phyloP scores from a whole-genome alignment of 2,329 filamentous ascomycete genomes.

The Neonectria punicea region DNA sequence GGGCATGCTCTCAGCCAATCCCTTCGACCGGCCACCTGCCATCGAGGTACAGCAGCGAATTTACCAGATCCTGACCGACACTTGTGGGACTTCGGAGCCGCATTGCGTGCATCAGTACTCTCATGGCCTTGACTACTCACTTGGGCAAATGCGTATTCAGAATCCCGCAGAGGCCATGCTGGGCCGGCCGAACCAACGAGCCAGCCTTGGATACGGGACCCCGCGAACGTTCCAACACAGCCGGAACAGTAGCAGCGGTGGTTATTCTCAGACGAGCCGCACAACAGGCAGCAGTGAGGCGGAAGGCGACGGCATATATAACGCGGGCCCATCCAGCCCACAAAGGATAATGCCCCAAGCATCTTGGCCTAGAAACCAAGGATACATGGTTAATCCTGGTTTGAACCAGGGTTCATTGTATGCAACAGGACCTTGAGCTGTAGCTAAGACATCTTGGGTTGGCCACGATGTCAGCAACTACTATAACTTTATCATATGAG shows the following conservation, averaged over 20 bases:
- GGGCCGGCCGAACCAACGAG: slow-evolving; percentile 21
- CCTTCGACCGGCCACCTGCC: slow-evolving; percentile 64
- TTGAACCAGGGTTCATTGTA: slow-evolving; percentile 34
- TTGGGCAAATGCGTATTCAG: slow-evolving; percentile 39
- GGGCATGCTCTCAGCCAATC: slow-evolving; percentile 64
- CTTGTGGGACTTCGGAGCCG: slow-evolving; percentile 59
- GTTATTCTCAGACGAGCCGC: slow-evolving; percentile 49
- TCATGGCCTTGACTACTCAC: slow-evolving; percentile 44
- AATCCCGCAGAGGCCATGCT: slow-evolving; percentile 20
- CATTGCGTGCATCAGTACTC: slow-evolving; percentile 65
- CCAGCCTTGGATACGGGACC: slow-evolving; percentile 47
- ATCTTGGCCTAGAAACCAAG: slow-evolving; percentile 37
- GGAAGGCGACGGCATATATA: slow-evolving; percentile 37
- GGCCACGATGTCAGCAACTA: background rate
- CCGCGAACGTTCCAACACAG: slow-evolving; percentile 43
- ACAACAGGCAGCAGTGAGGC: slow-evolving; percentile 46
- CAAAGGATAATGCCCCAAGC: slow-evolving; percentile 34
- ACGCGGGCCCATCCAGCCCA: slow-evolving; percentile 34
- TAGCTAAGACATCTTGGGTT: background rate
- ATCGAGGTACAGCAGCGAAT: slow-evolving; percentile 62
- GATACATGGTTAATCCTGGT: slow-evolving; percentile 30
- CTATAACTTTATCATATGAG: background rate
- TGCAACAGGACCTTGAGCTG: slow-evolving; percentile 33
- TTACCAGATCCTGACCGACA: slow-evolving; percentile 62
- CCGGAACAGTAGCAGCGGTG: slow-evolving; percentile 49